These are phyloP conservation scores for Clavispora phyllophila DNA, from an alignment of 805 yeast genomes.

Conservation along the genomic window DNA sequence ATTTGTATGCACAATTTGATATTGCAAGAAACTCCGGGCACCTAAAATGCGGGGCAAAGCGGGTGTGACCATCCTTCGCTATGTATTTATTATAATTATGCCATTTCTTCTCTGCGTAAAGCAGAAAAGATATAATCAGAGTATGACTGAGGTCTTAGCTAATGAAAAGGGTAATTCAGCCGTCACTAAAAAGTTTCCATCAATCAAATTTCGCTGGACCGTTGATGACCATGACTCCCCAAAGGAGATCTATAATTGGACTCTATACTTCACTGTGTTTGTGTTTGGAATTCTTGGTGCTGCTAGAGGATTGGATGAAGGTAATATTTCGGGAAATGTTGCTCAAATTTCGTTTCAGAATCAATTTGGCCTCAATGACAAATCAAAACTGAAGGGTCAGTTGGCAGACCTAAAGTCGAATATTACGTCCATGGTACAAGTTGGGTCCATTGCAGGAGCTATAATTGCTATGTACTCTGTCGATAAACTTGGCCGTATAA, in stretches of 20 bases:
- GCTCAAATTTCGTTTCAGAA: constrained; percentile 38
- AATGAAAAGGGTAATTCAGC: neutral
- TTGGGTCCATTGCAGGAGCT: constrained; percentile 54
- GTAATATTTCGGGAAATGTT: constrained; percentile 42
- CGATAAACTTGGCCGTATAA: constrained; percentile 48
- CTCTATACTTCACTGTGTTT: constrained; percentile 40
- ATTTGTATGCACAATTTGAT: too few species aligned
- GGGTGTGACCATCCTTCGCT: too few species aligned
- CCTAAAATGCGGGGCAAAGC: too few species aligned
- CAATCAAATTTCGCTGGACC: constrained; percentile 18
- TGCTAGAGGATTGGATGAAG: constrained; percentile 58
- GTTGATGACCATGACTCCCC: constrained; percentile 33
- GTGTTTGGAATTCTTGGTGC: constrained; percentile 53
- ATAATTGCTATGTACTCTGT: constrained; percentile 43
- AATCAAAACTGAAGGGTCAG: constrained; percentile 25
- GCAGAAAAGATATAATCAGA: neutral
- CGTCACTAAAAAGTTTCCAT: constrained; percentile 2
- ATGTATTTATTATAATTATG: too few species aligned
- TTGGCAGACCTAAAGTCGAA: constrained; percentile 46
- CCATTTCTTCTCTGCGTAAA: too few species aligned
- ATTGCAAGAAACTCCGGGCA: too few species aligned
- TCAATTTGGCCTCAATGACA: constrained; percentile 43
- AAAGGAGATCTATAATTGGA: constrained; percentile 42
- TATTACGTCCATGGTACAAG: constrained; percentile 54
- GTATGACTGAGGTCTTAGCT: neutral